phyloP scores from a whole-genome alignment of 352 stramenopile species.

The Globisporangium abappressorium region DNA sequence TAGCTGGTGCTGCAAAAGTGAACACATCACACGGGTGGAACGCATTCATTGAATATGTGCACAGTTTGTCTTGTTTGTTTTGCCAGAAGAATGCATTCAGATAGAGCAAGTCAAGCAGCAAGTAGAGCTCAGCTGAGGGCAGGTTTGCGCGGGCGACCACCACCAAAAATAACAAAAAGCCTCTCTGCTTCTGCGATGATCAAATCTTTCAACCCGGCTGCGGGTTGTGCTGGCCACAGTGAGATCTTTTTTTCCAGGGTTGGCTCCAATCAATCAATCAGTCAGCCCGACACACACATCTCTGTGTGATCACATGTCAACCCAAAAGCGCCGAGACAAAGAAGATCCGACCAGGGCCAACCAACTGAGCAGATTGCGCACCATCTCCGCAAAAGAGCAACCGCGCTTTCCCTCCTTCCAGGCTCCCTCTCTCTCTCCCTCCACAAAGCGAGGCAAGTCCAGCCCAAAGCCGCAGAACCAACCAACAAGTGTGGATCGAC shows the following conservation, averaged over 20 bases:
- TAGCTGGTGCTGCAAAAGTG: neutral
- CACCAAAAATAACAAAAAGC: neutral
- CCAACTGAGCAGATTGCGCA: neutral
- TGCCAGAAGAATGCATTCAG: neutral
- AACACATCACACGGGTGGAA: neutral
- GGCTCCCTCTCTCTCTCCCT: neutral
- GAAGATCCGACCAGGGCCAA: neutral
- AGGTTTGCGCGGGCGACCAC: no score
- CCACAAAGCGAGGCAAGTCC: neutral
- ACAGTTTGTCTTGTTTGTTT: neutral
- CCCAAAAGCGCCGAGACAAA: neutral
- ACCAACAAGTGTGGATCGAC: neutral
- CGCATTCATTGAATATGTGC: no score
- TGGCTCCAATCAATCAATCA: neutral
- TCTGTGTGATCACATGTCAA: neutral
- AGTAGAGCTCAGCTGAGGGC: no score
- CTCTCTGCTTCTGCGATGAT: no score
- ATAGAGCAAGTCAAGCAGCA: neutral
- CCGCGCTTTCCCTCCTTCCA: no score
- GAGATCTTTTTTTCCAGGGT: neutral
- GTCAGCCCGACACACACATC: neutral
- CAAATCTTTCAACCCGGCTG: neutral
- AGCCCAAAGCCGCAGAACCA: neutral
- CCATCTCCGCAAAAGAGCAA: neutral
- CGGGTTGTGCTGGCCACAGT: neutral